A percentile compares a stretch with the other conserved stretches of the same genome.
Conservation (phyloP, 352 stramenopile genomes). For the Elongisporangium senticosum region DNA sequence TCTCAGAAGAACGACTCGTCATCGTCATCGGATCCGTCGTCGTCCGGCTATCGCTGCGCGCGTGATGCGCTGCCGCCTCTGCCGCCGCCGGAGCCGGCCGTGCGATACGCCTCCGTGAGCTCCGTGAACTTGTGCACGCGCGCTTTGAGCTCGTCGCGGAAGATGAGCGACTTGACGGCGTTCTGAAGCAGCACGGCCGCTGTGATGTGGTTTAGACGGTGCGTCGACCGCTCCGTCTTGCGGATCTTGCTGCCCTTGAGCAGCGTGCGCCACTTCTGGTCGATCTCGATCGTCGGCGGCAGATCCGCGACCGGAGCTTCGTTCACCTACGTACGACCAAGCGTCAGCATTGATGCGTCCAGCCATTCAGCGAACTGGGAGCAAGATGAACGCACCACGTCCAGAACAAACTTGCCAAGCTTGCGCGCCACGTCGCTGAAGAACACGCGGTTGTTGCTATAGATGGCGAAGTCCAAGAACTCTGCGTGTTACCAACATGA, state of each 20-base stretch:
- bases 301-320: constrained; percentile 34
- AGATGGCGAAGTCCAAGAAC: constrained; percentile 41
- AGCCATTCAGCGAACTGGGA: constrained; percentile 7
- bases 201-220: constrained; percentile 48
- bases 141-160: constrained; percentile 50
- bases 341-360: neutral
- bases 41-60: constrained; percentile 5
- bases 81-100: neutral
- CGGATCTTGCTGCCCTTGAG: constrained; percentile 45
- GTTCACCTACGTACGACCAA: constrained; percentile 23
- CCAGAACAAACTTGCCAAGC: constrained; percentile 58
- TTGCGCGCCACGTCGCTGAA: constrained; percentile 48
- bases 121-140: constrained; percentile 45
- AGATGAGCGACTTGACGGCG: constrained; percentile 45
- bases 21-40: neutral
- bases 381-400: constrained; percentile 27
- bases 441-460: constrained; percentile 50
- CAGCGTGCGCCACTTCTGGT: constrained; percentile 46
- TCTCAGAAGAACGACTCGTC: constrained; percentile 1
- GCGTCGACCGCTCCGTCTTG: constrained; percentile 39
- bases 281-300: constrained; percentile 37
- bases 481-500: constrained; percentile 12
- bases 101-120: constrained; percentile 15
- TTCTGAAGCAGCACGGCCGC: constrained; percentile 41
- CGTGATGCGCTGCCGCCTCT: neutral